These are phyloP conservation scores for Colletotrichum spaethianum DNA, from an alignment of 2,329 filamentous ascomycete genomes.

Conservation along the genomic window DNA sequence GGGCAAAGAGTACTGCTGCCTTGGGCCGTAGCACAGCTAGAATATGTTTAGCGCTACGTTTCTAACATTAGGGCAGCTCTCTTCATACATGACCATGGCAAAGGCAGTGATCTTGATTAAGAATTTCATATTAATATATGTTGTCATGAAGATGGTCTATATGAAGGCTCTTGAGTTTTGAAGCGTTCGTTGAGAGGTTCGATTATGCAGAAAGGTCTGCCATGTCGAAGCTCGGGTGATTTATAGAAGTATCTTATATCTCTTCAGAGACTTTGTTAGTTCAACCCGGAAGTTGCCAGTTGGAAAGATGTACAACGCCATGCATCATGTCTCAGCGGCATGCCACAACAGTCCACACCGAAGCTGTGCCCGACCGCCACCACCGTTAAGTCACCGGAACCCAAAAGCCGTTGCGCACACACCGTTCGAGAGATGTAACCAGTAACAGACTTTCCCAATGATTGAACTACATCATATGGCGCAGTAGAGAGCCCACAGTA, in stretches of 20 bases:
- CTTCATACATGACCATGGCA: slow-evolving; percentile 5
- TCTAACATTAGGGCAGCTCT: fast-evolving
- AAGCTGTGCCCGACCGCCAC: background rate
- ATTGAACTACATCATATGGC: background rate
- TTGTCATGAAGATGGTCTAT: background rate
- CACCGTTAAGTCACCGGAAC: background rate
- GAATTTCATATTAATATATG: background rate
- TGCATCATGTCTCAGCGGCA: background rate
- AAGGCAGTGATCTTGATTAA: background rate
- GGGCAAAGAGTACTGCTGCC: slow-evolving; percentile 36
- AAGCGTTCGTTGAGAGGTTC: background rate
- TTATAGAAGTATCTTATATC: background rate
- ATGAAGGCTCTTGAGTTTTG: background rate
- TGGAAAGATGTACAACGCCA: background rate
- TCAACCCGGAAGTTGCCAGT: background rate
- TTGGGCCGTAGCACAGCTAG: background rate
- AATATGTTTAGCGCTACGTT: background rate
- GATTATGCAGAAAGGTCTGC: background rate
- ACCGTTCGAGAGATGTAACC: background rate
- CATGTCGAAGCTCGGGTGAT: too few relatives aligned
- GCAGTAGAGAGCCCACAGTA: background rate
- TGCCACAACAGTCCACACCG: background rate
- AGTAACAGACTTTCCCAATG: background rate
- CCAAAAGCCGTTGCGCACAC: background rate
- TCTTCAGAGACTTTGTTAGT: background rate